Conservation (phyloP, 2,329 filamentous ascomycete genomes). For the Fusarium verrucosum region DNA sequence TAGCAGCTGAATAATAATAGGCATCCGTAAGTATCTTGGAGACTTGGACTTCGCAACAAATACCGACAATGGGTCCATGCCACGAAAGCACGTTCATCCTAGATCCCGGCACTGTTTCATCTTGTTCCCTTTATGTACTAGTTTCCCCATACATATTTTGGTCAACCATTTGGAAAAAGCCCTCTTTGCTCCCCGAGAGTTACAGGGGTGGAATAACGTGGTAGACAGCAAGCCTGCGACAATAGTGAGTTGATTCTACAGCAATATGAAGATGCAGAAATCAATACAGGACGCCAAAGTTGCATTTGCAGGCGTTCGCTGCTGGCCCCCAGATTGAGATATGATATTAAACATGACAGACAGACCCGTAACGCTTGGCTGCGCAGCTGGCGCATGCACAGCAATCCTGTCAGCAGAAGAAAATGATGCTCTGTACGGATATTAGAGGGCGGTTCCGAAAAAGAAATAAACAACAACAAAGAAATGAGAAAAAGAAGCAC, state of each 20-base stretch:
- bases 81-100: slow-evolving; percentile 9
- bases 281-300: too few species aligned
- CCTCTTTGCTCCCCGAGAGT: slow-evolving; percentile 6
- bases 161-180: slow-evolving; percentile 1
- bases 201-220: slow-evolving; percentile 24
- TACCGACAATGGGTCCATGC: slow-evolving; percentile 27
- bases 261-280: background rate
- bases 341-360: background rate
- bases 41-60: slow-evolving; percentile 6
- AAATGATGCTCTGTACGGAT: slow-evolving; percentile 22
- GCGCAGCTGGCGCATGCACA: slow-evolving; percentile 17
- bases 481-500: background rate
- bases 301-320: background rate
- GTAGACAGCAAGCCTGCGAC: slow-evolving; percentile 12
- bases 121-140: slow-evolving; percentile 11
- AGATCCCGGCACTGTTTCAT: slow-evolving; percentile 33
- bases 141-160: slow-evolving; percentile 8
- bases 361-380: background rate
- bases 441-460: background rate
- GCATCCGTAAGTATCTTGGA: too few species aligned
- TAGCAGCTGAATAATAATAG: slow-evolving; percentile 28
- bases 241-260: too few species aligned
- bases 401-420: slow-evolving; percentile 19
- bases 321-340: background rate
- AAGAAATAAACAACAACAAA: background rate